Evolutionary conservation across 768 basidiomycete genomes (phyloP), one percentile per base, ranked within the genome.

Genomic region (Rhodotorula sphaerocarpa): DNA sequence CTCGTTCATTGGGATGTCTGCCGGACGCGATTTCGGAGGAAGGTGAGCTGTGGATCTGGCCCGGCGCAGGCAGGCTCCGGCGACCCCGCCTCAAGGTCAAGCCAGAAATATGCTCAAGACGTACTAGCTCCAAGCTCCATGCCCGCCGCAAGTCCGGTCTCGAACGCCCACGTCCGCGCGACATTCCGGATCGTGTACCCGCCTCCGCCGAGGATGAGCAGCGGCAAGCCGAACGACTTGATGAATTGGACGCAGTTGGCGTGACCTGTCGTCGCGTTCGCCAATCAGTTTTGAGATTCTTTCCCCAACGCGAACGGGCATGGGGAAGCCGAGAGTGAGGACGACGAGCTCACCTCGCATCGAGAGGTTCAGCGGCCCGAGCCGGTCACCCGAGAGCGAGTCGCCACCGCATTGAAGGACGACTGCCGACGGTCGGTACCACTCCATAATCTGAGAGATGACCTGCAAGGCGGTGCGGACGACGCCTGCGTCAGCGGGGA

Each of bases 111-210:
- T 51, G 30, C 15, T 39, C n/a, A 9, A 2, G 12, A 70, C 76
- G 57, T 77, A 91, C 92, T 84, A 70, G 84, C 80, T 25, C 84
- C 86, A 20, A 99, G 82, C 75, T 97, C 91, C 27, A 92, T 88
- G 16, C 95, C 95, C 28, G 93, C 91, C n/a, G 95, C 95, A 46
- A 99, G 77, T 28, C 95, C 95, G 4, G 95, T 99, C 77, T 99
- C 95, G 72, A 84, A 99, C 27, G 95, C 93, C 95, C 95, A 99
- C 18, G 88, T 86, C 46, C 95, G 82, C 66, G 90, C 91, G 63
- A 96, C 93, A 66, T 93, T 93, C 47, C 92, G 86, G 83, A 99
- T 93, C 6, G 95, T 99, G 76, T 99, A 99, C 0, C 95, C 95
- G 15, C 95, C 95, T 31, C 95, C 95, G 20, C 95, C 95, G 30